Base-by-base conservation (phyloP, 352 stramenopile species). In the Phytophthora boehmeriae region DNA sequence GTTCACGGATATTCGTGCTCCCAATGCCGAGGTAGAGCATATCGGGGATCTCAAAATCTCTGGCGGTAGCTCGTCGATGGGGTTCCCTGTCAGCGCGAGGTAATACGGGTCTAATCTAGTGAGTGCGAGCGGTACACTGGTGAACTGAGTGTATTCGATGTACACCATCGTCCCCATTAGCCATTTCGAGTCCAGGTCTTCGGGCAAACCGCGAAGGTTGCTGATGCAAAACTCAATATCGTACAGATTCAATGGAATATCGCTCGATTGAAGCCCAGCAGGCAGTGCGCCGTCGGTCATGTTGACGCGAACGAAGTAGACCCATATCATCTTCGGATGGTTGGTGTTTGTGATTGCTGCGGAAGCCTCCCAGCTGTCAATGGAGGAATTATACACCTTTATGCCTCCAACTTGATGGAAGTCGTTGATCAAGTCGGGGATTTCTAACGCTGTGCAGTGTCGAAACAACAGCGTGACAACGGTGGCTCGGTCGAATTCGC, bases 321-420 rank as follows among this genome's bases (percentile, higher is more conserved):
- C 62, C 61, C 64, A 65, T 5, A 68, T 59, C 5, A 78, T 14
- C 13, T 62, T 67, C 8, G 72, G 60, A 23, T 84, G 66, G 25
- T 66, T 28, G 0, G 38, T 42, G 5, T 67, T 23, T 0, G 63
- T 69, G 14, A 84, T 30, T 8, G 66, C 69, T 4, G 73, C 72
- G 17, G 54, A 63, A 6, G 56, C 36, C 0, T 45, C 36, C 69
- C 73, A 83, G 5, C 32, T 47, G 0, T n/a, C 23, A 8, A 87
- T 63, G 6, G 70, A 81, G 3, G 72, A 72, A 41, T 83, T 84
- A 55, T 78, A 83, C 19, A 80, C 54, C 42, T 82, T 80, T n/a
- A n/a, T n/a, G n/a, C n/a, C n/a, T n/a, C n/a, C n/a, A n/a, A n/a
- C n/a, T n/a, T n/a, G n/a, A n/a, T n/a, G n/a, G n/a, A n/a, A n/a